Conservation (phyloP, 2,329 filamentous ascomycete species). For the Pleomassaria siparia region DNA sequence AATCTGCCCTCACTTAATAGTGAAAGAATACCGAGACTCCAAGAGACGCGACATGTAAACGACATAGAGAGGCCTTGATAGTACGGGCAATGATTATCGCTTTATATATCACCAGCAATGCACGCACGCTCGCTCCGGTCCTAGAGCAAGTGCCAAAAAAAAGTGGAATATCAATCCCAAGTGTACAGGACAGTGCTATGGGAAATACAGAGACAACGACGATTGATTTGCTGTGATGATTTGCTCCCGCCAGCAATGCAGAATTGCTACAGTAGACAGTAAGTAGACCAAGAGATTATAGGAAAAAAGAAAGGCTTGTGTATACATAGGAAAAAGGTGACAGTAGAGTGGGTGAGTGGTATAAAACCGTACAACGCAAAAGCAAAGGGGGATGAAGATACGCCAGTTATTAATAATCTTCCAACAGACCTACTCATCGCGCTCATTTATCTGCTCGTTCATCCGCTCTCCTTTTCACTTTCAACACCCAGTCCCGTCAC, state of each 20-base stretch:
- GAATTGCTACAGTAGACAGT: conserved; percentile 4
- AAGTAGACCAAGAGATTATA: neutral
- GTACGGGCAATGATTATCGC: neutral
- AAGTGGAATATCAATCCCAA: neutral
- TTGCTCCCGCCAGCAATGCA: conserved; percentile 31
- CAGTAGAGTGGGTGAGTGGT: conserved; percentile 1
- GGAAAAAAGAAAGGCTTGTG: conserved; percentile 18
- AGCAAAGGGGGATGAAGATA: conserved; percentile 19
- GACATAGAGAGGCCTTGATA: neutral
- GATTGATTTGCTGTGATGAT: conserved; percentile 5
- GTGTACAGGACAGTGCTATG: neutral
- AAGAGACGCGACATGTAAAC: too few species aligned
- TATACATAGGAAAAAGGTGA: conserved; percentile 36
- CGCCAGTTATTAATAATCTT: conserved; percentile 1
- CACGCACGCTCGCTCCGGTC: conserved; percentile 6
- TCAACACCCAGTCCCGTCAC: conserved; percentile 22
- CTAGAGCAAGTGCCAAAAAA: neutral
- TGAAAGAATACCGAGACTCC: too few species aligned
- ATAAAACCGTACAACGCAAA: neutral
- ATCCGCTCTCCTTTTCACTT: neutral
- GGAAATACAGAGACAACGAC: conserved; percentile 4
- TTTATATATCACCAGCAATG: neutral
- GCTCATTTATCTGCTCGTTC: too few species aligned
- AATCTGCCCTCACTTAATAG: neutral
- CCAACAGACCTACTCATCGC: neutral